Evolutionary conservation across 305 asterid species (phyloP).

Genomic region (Rubia tinctorum): DNA sequence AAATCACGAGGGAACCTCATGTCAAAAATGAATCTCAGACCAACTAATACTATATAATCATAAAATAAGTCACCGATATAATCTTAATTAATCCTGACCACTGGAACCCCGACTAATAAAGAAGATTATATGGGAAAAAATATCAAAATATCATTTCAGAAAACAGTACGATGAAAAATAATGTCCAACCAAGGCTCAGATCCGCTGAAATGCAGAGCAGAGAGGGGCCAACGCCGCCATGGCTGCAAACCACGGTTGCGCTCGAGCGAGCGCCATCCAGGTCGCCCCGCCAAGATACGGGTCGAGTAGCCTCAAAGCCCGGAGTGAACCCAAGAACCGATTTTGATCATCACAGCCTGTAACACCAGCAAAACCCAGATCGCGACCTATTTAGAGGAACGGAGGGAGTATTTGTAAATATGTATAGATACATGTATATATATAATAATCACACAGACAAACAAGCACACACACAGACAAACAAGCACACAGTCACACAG

Average conservation of each 20-base stretch:
- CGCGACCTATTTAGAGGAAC: not conserved
- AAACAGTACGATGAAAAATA: not conserved
- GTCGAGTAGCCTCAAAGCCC: slow-evolving; percentile 13
- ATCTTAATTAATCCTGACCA: too few relatives aligned
- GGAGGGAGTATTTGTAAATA: not conserved
- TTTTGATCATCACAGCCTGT: slow-evolving; percentile 13
- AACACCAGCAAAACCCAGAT: not conserved
- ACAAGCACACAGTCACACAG: not conserved
- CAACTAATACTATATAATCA: not conserved
- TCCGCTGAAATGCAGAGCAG: not conserved
- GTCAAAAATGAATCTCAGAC: too few relatives aligned
- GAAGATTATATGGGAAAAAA: not conserved
- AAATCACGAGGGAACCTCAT: too few relatives aligned
- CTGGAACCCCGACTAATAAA: too few relatives aligned
- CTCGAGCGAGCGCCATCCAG: slow-evolving; percentile 8
- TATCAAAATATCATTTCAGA: too few relatives aligned
- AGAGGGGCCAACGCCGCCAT: slow-evolving; percentile 15
- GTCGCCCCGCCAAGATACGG: slow-evolving; percentile 22
- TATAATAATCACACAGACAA: not conserved
- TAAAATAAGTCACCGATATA: too few relatives aligned
- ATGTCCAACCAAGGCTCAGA: slow-evolving; percentile 15
- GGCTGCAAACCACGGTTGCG: slow-evolving; percentile 17
- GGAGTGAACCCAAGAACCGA: slow-evolving; percentile 4
- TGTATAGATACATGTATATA: not conserved
- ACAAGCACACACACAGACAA: too few relatives aligned